These are phyloP conservation scores for Aspergillus kassunensis DNA, from an alignment of 495 filamentous ascomycete species.

Conservation along the genomic window DNA sequence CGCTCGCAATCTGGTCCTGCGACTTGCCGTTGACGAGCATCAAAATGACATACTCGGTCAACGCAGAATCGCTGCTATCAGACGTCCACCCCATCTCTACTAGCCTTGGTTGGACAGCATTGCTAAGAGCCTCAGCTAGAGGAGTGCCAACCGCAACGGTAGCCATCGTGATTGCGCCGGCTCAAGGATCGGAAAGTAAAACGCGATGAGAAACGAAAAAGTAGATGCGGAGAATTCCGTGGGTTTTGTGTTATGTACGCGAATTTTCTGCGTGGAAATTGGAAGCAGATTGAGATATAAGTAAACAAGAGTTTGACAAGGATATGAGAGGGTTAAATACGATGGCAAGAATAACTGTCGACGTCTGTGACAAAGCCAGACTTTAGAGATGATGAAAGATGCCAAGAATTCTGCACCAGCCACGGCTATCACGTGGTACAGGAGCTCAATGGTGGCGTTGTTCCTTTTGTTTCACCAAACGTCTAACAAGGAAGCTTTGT, in stretches of 20 bases:
- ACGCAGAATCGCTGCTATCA: constrained; percentile 69
- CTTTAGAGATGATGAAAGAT: constrained; percentile 18
- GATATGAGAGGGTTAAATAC: background rate
- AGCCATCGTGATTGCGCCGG: constrained; percentile 50
- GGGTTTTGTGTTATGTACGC: background rate
- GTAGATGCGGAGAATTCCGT: background rate
- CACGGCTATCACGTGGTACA: constrained; percentile 11
- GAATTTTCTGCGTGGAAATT: background rate
- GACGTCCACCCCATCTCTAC: constrained; percentile 92
- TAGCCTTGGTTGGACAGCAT: constrained; percentile 83
- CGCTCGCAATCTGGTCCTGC: constrained; percentile 79
- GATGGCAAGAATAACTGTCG: constrained; percentile 1
- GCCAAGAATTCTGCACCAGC: constrained; percentile 13
- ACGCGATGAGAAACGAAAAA: background rate
- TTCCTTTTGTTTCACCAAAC: background rate
- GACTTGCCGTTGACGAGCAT: constrained; percentile 96
- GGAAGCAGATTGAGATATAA: background rate
- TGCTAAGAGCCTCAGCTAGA: constrained; percentile 74
- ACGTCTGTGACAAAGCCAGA: constrained; percentile 1
- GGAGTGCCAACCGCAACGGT: constrained; percentile 70
- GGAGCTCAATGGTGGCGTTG: background rate
- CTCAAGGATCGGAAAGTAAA: background rate
- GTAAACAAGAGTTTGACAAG: constrained; percentile 1
- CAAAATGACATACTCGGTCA: constrained; percentile 92
- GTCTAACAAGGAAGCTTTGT: background rate